Conservation (phyloP, 2,329 filamentous ascomycete species). For the Botryosphaeria dothidea region DNA sequence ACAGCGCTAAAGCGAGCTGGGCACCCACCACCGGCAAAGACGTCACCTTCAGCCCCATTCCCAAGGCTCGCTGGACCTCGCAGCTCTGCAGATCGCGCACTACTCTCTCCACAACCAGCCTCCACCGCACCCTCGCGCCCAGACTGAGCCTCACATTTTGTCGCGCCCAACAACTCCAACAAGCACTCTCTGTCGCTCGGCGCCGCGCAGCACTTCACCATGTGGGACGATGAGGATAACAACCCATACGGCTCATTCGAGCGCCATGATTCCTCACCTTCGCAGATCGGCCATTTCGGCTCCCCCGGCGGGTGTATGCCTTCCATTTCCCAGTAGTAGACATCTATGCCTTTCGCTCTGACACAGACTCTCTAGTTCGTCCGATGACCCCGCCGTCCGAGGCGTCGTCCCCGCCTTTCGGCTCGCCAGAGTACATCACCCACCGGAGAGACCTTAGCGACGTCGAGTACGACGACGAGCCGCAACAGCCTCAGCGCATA, state of each 20-base stretch:
- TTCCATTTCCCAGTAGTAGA: neutral
- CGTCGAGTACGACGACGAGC: conserved; percentile 57
- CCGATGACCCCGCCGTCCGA: conserved; percentile 68
- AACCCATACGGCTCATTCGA: conserved; percentile 97
- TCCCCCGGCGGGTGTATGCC: conserved; percentile 41
- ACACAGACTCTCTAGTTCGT: conserved; percentile 11
- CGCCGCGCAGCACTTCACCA: conserved; percentile 39
- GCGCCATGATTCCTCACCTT: conserved; percentile 76
- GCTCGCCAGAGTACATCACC: conserved; percentile 57
- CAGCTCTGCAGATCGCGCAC: conserved; percentile 14
- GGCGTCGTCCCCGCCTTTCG: conserved; percentile 66
- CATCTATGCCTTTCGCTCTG: neutral
- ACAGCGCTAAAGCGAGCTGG: conserved; percentile 2
- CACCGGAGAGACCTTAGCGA: conserved; percentile 58
- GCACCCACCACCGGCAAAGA: conserved; percentile 13
- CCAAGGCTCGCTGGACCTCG: conserved; percentile 15
- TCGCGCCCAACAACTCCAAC: neutral
- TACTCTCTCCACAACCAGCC: conserved; percentile 9
- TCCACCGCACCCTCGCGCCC: conserved; percentile 12
- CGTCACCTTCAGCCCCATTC: conserved; percentile 20
- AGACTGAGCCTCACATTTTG: neutral
- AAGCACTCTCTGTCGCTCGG: neutral
- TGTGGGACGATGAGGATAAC: conserved; percentile 99
- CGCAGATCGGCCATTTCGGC: conserved; percentile 52
- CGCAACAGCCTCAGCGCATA: conserved; percentile 52